phyloP scores from a whole-genome alignment of 225 moss, liverwort and hornwort genomes.

The Asterella californica region DNA sequence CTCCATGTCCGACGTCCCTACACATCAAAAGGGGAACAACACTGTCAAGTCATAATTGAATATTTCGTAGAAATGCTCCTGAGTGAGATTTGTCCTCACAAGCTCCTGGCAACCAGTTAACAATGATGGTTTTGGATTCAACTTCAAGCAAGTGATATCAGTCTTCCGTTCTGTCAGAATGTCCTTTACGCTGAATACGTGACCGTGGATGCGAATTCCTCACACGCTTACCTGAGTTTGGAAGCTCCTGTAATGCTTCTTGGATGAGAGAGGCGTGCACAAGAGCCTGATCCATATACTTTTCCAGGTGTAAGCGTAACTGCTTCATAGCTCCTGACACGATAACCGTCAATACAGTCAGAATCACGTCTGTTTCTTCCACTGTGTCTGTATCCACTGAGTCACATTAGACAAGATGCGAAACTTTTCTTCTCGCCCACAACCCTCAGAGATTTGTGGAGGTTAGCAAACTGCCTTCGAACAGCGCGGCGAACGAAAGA shows the following conservation, averaged over 20 bases:
- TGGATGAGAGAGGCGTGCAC: constrained; percentile 33
- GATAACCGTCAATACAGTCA: not conserved
- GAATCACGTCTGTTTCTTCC: not conserved
- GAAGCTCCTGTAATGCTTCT: constrained; percentile 30
- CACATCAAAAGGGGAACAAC: not conserved
- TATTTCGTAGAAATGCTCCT: not conserved
- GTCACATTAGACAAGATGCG: not conserved
- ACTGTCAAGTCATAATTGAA: not conserved
- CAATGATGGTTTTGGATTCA: not conserved
- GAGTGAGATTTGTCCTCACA: not conserved
- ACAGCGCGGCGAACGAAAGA: not conserved
- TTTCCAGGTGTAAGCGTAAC: constrained; percentile 28
- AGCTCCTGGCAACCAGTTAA: not conserved
- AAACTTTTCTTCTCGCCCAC: not conserved
- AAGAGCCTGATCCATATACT: constrained; percentile 16
- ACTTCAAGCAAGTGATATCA: not conserved
- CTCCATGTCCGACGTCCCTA: constrained; percentile 15
- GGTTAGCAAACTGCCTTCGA: not conserved
- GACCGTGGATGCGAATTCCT: not conserved
- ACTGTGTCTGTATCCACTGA: not conserved
- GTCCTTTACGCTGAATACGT: not conserved
- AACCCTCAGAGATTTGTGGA: no score
- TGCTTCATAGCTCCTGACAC: constrained; percentile 31
- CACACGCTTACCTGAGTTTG: constrained; percentile 12
- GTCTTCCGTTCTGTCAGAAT: not conserved